These are phyloP conservation scores for Pythium utonaiense DNA, from an alignment of 352 stramenopile species.

Conservation along the genomic window DNA sequence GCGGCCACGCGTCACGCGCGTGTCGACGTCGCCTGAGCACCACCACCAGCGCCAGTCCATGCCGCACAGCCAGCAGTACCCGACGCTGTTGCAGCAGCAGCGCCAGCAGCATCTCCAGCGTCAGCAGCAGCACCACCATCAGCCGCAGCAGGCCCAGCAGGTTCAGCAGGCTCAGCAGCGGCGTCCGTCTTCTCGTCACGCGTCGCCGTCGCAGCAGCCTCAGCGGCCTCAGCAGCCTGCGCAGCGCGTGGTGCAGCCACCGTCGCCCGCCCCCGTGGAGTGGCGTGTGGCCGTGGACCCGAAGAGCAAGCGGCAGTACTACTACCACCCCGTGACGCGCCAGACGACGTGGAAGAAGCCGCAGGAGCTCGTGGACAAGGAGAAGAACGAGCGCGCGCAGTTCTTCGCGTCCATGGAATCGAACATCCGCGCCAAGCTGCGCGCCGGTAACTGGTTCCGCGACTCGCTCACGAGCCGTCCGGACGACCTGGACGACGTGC, in stretches of 20 bases:
- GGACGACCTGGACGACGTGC: conserved; percentile 35
- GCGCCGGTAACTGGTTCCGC: conserved; percentile 53
- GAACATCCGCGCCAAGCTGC: conserved; percentile 92
- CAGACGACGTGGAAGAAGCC: conserved; percentile 98
- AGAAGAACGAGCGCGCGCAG: conserved; percentile 73
- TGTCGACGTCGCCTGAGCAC: neutral
- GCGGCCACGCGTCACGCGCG: conserved; percentile 12
- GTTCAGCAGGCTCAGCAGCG: neutral
- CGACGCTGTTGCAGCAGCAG: conserved; percentile 6
- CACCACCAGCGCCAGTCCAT: neutral
- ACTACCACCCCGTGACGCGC: conserved; percentile 94
- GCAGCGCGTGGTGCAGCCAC: neutral
- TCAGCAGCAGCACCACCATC: conserved; percentile 11
- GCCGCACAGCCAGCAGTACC: conserved; percentile 1
- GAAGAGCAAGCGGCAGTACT: conserved; percentile 93
- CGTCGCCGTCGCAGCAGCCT: neutral
- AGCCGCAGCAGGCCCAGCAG: conserved; percentile 9
- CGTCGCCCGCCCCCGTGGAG: conserved; percentile 26
- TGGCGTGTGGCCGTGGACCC: conserved; percentile 80
- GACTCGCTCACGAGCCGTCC: conserved; percentile 31
- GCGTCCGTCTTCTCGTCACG: neutral
- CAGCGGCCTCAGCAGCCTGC: too few species aligned
- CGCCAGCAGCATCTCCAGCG: conserved; percentile 8
- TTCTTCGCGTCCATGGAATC: conserved; percentile 97
- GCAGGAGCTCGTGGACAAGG: conserved; percentile 60